Conservation (phyloP, 1,284 basidiomycete genomes). For the Ganoderma lingzhi region DNA sequence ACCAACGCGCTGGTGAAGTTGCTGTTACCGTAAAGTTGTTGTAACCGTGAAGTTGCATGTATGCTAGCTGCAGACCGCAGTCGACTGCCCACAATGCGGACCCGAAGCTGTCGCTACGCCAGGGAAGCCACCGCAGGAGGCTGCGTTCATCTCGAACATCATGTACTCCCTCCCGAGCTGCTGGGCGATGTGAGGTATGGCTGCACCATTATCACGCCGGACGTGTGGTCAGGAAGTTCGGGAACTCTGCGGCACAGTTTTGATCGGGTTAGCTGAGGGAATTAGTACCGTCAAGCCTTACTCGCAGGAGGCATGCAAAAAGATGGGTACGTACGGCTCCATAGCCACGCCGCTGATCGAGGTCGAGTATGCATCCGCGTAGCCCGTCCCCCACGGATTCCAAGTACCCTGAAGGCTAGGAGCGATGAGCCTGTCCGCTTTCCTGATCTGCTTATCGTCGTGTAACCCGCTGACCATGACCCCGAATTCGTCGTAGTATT, state of each 20-base stretch:
- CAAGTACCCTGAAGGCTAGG: slow-evolving; percentile 61
- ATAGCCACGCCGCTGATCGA: slow-evolving; percentile 52
- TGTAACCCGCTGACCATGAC: slow-evolving; percentile 50
- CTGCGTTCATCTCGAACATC: slow-evolving; percentile 87
- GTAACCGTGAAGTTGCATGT: slow-evolving; percentile 64
- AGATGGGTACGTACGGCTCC: slow-evolving; percentile 51
- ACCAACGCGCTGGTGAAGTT: slow-evolving; percentile 48
- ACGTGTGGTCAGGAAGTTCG: slow-evolving; percentile 66
- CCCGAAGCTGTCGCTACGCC: slow-evolving; percentile 70
- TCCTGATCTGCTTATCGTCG: slow-evolving; percentile 45
- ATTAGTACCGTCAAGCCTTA: not conserved
- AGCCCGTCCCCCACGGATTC: slow-evolving; percentile 57
- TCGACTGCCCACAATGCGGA: slow-evolving; percentile 55
- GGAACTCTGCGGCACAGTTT: slow-evolving; percentile 44
- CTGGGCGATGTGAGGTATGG: slow-evolving; percentile 62
- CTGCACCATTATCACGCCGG: slow-evolving; percentile 52
- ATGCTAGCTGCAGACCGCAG: slow-evolving; percentile 53
- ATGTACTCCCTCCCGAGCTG: slow-evolving; percentile 51
- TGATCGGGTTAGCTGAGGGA: slow-evolving; percentile 57
- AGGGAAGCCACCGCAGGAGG: slow-evolving; percentile 82
- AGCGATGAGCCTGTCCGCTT: slow-evolving; percentile 50
- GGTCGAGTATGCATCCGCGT: slow-evolving; percentile 47
- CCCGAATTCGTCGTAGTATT: slow-evolving; percentile 60
- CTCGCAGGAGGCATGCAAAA: not conserved
- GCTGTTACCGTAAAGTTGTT: slow-evolving; percentile 33